These are phyloP conservation scores for Macaranga tanarius DNA, from an alignment of 441 rosid species.

Conservation along the genomic window DNA sequence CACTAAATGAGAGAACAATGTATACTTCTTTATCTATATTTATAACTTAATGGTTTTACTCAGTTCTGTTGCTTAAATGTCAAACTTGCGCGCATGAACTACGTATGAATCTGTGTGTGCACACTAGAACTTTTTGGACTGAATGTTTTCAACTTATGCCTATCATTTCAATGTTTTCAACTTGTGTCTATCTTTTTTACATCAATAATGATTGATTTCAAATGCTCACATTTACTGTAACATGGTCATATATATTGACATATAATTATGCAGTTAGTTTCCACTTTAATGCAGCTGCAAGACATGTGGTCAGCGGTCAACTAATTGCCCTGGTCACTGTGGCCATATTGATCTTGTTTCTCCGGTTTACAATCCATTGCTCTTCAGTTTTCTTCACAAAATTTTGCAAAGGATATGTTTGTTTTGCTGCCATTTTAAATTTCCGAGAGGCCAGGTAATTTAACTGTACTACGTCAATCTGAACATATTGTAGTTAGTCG, in stretches of 20 bases:
- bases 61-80: neutral
- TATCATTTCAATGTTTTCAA: too few species aligned
- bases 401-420: constrained; percentile 71
- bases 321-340: constrained; percentile 87
- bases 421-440: constrained; percentile 63
- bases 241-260: neutral
- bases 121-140: too few species aligned
- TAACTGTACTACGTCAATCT: constrained; percentile 7
- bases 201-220: neutral
- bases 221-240: neutral
- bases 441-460: constrained; percentile 43
- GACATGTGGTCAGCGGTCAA: constrained; percentile 62
- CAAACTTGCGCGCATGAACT: neutral
- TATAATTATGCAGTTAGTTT: neutral
- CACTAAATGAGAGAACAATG: constrained; percentile 18
- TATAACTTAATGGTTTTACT: neutral
- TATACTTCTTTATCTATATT: constrained; percentile 8
- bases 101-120: too few species aligned
- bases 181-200: too few species aligned
- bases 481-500: neutral
- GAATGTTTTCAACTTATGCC: neutral
- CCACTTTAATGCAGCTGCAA: constrained; percentile 59
- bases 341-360: constrained; percentile 82
- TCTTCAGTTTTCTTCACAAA: constrained; percentile 59
- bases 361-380: constrained; percentile 79